Evolutionary conservation across 2,329 filamentous ascomycete genomes (phyloP), one percentile per base, ranked within the genome.

Genomic region (Pseudogymnoascus sp.): DNA sequence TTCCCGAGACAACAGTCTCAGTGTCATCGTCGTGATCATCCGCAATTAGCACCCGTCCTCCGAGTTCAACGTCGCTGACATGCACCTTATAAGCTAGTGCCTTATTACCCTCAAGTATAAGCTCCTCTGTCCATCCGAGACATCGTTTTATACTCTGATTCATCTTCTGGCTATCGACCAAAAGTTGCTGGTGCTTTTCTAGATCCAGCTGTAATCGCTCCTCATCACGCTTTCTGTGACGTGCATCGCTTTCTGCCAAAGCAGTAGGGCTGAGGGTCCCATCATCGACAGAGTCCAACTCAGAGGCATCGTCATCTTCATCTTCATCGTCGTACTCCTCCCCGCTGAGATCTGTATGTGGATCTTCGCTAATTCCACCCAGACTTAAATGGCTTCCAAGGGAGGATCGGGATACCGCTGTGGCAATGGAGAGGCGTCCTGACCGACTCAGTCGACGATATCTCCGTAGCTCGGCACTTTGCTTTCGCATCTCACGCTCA

Each of bases 121-220:
- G 82, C 66, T 90, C 87, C 72, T 99, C 93, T 0, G 93, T 96
- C 84, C 91, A 93, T 68, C 87, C 86, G 35, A 97, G 81, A 74
- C 95, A 99, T 59, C 91, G 84, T 74, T 91, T 96, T 53, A 99
- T 82, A 73, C 90, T 96, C 74, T 96, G 90, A 72, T 97, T 97
- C 80, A 97, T 92, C 77, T 92, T 96, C 72, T 97, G 92, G 68
- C 89, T 95, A 73, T 96, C 93, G 40, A 92, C 80, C 7, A 99
- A 83, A 1, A 97, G 80, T 71, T 96, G 89, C 68, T 92, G 90
- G 73, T 99, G 95, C 72, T 93, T 93, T 3, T 87, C 83, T 0
- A 99, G 81, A 74, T 99, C 95, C 4, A 92, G 81, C 69, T 89
- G 85, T n/a, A 97, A 80, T 31, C 91, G 85, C 68, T 88, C 88